Percentiles rank a stretch among this genome's conserved stretches.
Conservation (phyloP, 73 alveolate species). For the Loxodes magnus region DNA sequence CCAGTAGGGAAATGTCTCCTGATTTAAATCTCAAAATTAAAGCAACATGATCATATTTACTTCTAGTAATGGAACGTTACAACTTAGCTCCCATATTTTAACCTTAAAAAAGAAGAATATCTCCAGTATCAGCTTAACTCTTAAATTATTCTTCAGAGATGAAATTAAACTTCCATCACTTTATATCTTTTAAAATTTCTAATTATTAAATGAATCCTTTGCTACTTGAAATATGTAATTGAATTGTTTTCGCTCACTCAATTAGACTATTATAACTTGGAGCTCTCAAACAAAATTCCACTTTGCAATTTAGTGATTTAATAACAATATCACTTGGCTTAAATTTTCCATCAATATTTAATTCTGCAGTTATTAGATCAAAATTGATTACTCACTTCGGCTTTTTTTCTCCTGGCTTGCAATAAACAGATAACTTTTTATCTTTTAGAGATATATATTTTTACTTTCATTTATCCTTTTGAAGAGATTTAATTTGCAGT, state of each 20-base stretch:
- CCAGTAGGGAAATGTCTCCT: conserved; percentile 30
- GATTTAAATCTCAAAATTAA: conserved; percentile 47
- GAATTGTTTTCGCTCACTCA: conserved; percentile 32
- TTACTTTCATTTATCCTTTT: background rate
- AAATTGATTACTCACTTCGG: conserved; percentile 36
- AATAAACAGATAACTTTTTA: conserved; percentile 15
- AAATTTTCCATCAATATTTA: background rate
- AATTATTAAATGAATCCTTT: background rate
- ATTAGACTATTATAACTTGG: conserved; percentile 12
- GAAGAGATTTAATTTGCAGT: conserved; percentile 4
- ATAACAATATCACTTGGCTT: background rate
- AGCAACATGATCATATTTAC: conserved; percentile 83
- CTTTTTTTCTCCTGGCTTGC: conserved; percentile 11
- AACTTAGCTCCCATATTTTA: conserved; percentile 31
- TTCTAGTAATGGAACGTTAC: conserved; percentile 54
- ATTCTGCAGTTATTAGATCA: conserved; percentile 15
- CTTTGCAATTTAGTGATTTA: conserved; percentile 14
- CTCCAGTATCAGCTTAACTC: conserved; percentile 73
- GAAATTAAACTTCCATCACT: conserved; percentile 31
- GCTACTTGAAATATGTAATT: conserved; percentile 14
- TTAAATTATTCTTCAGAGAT: conserved; percentile 41
- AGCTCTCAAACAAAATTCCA: conserved; percentile 28
- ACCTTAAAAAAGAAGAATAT: conserved; percentile 67
- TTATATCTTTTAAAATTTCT: background rate
- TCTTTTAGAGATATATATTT: conserved; percentile 22